Base-by-base conservation (phyloP, 2,329 filamentous ascomycete genomes). In the Berkeleyomyces basicola region DNA sequence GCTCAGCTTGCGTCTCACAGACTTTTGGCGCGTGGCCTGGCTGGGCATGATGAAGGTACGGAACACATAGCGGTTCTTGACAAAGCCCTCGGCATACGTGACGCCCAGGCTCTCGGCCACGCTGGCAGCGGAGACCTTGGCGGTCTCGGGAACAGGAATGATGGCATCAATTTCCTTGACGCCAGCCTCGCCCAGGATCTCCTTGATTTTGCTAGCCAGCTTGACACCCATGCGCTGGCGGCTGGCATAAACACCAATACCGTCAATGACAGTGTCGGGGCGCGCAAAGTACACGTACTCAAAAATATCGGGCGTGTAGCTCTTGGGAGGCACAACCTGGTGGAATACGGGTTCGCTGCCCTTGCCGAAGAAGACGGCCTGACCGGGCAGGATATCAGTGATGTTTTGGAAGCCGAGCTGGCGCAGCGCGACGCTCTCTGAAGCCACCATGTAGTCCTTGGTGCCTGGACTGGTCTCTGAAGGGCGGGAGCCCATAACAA, bases 51-150 rank as follows among this genome's bases (percentile, higher is more conserved):
- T 92, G 72, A 92, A 93, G 0, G 89, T 95, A 59, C 89, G 82
- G 78, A 89, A 90, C 65, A 95, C 86, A 71, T 95, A 95, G 61
- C 88, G 81, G 73, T 95, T 95, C 79, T 93, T 95, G 67, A 95
- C 85, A 68, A 95, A 92, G 2, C 85, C 90, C 70, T 88, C 87
- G 64, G 82, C 85, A 69, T 87, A 90, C 1, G 87, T 87, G 71
- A 89, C 90, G 67, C 83, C 80, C 16, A 96, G 79, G 47, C 82
- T 79, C 69, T 85, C 82, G n/a, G 90, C 86, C 36, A 95, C 80
- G 58, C 82, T 83, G 7, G 87, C 82, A 2, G 90, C 90, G 1
- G 89, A 67, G 47, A 60, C 91, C 66, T 90, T 90, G 51, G 85
- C 86, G 0, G 90, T 95, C 72, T 91, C 61, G 36, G 58, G 11